Percentiles rank a stretch among this genome's conserved stretches.
Conservation (phyloP, 176 grass and related monocot species). For the Musa schizocarpa region DNA sequence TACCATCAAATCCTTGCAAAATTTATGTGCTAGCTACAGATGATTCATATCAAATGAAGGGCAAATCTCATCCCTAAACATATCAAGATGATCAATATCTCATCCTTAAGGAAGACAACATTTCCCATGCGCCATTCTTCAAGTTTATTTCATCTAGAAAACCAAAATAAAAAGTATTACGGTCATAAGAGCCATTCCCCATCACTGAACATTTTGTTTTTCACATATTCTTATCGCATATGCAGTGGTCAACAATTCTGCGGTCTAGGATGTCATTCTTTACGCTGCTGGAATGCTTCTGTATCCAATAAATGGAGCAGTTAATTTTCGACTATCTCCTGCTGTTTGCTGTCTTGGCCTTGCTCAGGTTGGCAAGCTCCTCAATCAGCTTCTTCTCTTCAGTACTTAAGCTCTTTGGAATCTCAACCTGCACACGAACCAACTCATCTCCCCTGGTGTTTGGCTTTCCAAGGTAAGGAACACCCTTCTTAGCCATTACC, state of each 20-base stretch:
- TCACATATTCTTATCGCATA: not conserved
- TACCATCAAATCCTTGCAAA: too few species aligned
- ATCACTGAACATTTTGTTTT: not conserved
- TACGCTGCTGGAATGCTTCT: not conserved
- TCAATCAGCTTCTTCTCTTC: conserved; percentile 89
- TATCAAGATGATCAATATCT: too few species aligned
- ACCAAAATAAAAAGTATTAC: too few species aligned
- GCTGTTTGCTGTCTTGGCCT: conserved; percentile 47
- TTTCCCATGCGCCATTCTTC: too few species aligned
- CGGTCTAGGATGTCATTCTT: not conserved
- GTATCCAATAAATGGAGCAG: not conserved
- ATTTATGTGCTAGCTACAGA: too few species aligned
- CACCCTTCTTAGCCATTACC: conserved; percentile 97
- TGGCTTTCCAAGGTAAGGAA: conserved; percentile 75
- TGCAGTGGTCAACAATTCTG: not conserved
- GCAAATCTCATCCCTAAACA: too few species aligned
- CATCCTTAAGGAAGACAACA: too few species aligned
- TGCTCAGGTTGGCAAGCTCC: conserved; percentile 74
- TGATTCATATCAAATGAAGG: too few species aligned
- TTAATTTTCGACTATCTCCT: conserved; percentile 35
- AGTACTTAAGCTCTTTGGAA: conserved; percentile 79
- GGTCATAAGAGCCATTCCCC: too few species aligned
- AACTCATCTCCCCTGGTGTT: conserved; percentile 83
- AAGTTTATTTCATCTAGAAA: too few species aligned
- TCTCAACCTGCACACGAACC: conserved; percentile 91